Percentiles rank a stretch among this genome's conserved stretches.
Conservation (phyloP, 2,329 filamentous ascomycete species). For the Teratosphaeria viscida region DNA sequence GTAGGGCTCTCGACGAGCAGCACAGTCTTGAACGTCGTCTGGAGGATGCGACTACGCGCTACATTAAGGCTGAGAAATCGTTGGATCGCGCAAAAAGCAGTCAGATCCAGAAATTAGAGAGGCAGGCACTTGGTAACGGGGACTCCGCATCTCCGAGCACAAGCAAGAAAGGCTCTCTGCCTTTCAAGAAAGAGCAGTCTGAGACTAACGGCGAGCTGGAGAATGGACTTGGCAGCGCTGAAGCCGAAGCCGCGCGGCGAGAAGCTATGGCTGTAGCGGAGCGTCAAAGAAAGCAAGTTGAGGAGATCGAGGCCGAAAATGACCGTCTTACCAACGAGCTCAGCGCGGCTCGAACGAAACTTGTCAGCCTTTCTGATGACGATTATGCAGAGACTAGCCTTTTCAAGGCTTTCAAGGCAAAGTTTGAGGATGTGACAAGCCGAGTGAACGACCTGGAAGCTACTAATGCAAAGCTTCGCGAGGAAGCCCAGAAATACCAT, state of each 20-base stretch:
- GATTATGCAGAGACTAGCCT: conserved; percentile 88
- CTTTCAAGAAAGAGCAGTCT: conserved; percentile 32
- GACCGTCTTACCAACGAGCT: conserved; percentile 68
- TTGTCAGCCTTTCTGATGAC: conserved; percentile 72
- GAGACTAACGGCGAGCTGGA: conserved; percentile 44
- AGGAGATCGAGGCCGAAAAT: conserved; percentile 67
- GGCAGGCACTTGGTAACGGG: conserved; percentile 61
- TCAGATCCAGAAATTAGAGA: conserved; percentile 84
- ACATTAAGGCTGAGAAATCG: conserved; percentile 92
- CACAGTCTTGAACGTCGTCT: conserved; percentile 63
- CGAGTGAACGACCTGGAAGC: conserved; percentile 86
- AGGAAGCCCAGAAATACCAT: conserved; percentile 76
- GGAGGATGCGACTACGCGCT: conserved; percentile 78
- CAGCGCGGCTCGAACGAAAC: conserved; percentile 56
- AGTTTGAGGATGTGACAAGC: conserved; percentile 87
- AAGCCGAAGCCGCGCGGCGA: conserved; percentile 64
- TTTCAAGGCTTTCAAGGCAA: conserved; percentile 81
- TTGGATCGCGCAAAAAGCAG: conserved; percentile 79
- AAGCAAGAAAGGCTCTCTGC: conserved; percentile 33
- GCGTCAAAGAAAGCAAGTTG: conserved; percentile 83
- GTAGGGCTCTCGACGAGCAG: conserved; percentile 20
- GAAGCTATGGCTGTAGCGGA: conserved; percentile 65
- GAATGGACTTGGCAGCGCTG: conserved; percentile 43
- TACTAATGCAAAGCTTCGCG: conserved; percentile 70
- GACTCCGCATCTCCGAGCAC: conserved; percentile 32